phyloP scores from a whole-genome alignment of 495 filamentous ascomycete species.

The Trichoderma gamsii region DNA sequence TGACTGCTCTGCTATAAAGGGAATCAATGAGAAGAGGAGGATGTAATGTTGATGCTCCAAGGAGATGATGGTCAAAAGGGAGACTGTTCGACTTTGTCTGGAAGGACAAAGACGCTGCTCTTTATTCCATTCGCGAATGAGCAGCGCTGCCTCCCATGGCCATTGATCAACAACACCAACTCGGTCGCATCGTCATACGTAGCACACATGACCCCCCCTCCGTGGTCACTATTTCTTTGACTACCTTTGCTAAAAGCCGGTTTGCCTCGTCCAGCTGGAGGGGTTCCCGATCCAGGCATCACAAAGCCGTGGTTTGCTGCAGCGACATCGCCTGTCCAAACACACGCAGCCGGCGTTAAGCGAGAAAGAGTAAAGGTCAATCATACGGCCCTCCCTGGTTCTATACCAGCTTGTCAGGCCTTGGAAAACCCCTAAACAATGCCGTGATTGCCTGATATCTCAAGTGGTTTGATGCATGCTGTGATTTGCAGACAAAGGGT shows the following conservation, averaged over 20 bases:
- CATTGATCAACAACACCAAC: slow-evolving; percentile 8
- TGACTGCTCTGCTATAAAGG: not conserved
- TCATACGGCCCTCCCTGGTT: not conserved
- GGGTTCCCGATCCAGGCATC: slow-evolving; percentile 1
- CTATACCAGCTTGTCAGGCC: not conserved
- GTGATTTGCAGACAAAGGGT: no score
- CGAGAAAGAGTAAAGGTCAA: not conserved
- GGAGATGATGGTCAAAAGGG: not conserved
- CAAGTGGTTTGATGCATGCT: no score
- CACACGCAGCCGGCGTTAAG: not conserved
- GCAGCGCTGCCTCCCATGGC: not conserved
- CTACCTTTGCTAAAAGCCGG: not conserved
- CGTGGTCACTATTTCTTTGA: no score
- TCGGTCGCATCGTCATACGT: not conserved
- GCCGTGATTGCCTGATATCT: no score
- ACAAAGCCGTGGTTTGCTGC: not conserved
- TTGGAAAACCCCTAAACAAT: no score
- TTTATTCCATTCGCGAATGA: slow-evolving; percentile 8
- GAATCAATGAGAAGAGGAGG: not conserved
- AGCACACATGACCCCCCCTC: slow-evolving; percentile 10
- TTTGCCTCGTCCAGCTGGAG: not conserved
- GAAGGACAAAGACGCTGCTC: slow-evolving; percentile 2
- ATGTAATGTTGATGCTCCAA: not conserved
- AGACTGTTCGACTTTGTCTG: not conserved
- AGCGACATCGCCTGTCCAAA: not conserved